These are phyloP conservation scores for Phytophthora sojae DNA, from an alignment of 352 stramenopile genomes.

Conservation along the genomic window DNA sequence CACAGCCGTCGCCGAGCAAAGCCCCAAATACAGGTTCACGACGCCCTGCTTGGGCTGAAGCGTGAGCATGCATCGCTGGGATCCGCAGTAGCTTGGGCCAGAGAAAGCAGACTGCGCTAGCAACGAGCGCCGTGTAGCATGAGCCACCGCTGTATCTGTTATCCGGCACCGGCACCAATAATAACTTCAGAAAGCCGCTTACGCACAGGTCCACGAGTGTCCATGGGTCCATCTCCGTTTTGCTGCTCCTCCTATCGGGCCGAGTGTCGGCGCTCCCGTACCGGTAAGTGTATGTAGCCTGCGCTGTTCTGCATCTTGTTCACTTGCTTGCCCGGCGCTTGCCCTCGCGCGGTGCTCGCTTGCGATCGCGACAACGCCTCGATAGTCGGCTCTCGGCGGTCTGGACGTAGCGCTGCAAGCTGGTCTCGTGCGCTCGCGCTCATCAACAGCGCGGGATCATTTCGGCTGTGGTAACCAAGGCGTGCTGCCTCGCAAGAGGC, in stretches of 20 bases:
- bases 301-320: slow-evolving; percentile 7
- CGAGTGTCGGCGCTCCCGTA: not conserved
- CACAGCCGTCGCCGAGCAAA: not conserved
- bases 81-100: not conserved
- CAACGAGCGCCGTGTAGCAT: not conserved
- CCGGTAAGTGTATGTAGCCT: not conserved
- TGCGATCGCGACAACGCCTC: slow-evolving; percentile 19
- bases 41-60: not conserved
- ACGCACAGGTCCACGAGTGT: too few relatives aligned
- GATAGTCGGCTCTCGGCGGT: slow-evolving; percentile 23
- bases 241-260: not conserved
- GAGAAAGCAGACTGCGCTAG: slow-evolving; percentile 4
- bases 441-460: not conserved
- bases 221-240: not conserved
- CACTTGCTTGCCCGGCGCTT: slow-evolving; percentile 2
- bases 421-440: slow-evolving; percentile 12
- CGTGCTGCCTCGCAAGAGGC: not conserved
- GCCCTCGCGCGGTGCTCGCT: slow-evolving; percentile 11
- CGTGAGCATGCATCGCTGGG: slow-evolving; percentile 1
- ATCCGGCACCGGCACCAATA: not conserved
- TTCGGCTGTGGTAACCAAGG: not conserved
- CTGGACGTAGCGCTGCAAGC: slow-evolving; percentile 3
- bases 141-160: not conserved
- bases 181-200: not conserved
- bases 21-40: slow-evolving; percentile 5